Conservation (phyloP, 768 basidiomycete genomes). For the Hebeloma cylindrosporum region DNA sequence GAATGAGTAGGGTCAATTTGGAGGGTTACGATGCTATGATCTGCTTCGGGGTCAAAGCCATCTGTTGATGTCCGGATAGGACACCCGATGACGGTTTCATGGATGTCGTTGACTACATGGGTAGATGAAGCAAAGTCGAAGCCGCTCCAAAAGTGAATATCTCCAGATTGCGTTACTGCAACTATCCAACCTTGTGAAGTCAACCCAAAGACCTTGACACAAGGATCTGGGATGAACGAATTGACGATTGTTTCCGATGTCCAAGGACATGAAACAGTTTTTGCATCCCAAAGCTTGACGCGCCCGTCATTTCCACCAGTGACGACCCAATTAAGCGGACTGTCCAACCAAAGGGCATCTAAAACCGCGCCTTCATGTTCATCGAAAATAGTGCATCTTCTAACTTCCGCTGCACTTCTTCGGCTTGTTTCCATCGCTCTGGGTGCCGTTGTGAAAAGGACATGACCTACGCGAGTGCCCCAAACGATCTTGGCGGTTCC, state of each 20-base stretch:
- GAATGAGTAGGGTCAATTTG: slow-evolving; percentile 27
- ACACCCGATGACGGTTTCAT: slow-evolving; percentile 36
- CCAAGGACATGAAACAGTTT: slow-evolving; percentile 64
- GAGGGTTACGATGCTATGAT: slow-evolving; percentile 19
- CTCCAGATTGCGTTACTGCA: slow-evolving; percentile 56
- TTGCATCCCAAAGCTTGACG: slow-evolving; percentile 74
- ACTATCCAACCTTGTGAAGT: slow-evolving; percentile 43
- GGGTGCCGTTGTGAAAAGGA: slow-evolving; percentile 57
- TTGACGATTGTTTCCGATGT: slow-evolving; percentile 42
- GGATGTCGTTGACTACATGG: slow-evolving; percentile 19
- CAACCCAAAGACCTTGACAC: slow-evolving; percentile 46
- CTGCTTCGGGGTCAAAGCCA: slow-evolving; percentile 14
- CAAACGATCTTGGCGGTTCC: slow-evolving; percentile 68
- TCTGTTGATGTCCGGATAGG: slow-evolving; percentile 25
- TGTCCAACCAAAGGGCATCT: slow-evolving; percentile 52
- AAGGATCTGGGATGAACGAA: slow-evolving; percentile 46
- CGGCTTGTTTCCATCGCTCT: slow-evolving; percentile 57
- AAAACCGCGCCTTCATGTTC: slow-evolving; percentile 62
- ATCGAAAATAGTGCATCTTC: slow-evolving; percentile 52
- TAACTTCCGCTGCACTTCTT: slow-evolving; percentile 44
- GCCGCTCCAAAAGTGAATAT: slow-evolving; percentile 55
- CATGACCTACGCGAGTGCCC: slow-evolving; percentile 71
- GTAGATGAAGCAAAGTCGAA: slow-evolving; percentile 28
- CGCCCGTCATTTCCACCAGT: slow-evolving; percentile 63
- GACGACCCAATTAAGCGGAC: slow-evolving; percentile 31